A percentile compares a stretch with the other conserved stretches of the same genome.
These are phyloP conservation scores for Aspergillus ochraceoroseus DNA, from an alignment of 2,329 filamentous ascomycete species.

Conservation along the genomic window DNA sequence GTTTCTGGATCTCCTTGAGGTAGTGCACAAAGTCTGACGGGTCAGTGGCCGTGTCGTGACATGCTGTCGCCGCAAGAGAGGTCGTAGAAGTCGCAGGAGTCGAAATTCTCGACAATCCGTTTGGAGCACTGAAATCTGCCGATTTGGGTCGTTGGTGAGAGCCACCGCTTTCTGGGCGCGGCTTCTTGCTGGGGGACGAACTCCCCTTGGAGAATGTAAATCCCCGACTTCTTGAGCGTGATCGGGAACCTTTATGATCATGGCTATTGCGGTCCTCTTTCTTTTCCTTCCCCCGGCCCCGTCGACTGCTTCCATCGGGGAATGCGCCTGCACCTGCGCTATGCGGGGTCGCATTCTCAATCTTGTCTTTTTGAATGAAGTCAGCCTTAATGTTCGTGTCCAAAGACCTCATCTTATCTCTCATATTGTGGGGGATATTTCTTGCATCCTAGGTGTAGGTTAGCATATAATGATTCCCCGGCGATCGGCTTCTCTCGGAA, in stretches of 20 bases:
- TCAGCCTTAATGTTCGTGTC: conserved; percentile 90
- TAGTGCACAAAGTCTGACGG: conserved; percentile 84
- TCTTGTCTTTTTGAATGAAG: conserved; percentile 85
- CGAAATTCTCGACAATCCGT: conserved; percentile 53
- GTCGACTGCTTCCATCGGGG: conserved; percentile 29
- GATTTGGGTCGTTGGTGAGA: conserved; percentile 68
- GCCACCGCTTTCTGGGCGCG: conserved; percentile 60
- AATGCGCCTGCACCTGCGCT: conserved; percentile 37
- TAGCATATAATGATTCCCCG: no score
- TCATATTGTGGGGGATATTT: conserved; percentile 89
- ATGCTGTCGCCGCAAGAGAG: conserved; percentile 55
- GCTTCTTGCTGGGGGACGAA: conserved; percentile 67
- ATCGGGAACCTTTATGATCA: conserved; percentile 46
- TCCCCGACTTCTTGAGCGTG: conserved; percentile 62
- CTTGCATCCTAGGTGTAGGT: conserved; percentile 63
- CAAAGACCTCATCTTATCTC: conserved; percentile 89
- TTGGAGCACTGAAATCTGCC: conserved; percentile 59
- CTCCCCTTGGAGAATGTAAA: conserved; percentile 73
- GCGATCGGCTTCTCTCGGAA: no score
- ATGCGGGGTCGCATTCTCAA: conserved; percentile 54
- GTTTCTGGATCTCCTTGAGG: conserved; percentile 72
- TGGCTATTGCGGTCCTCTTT: conserved; percentile 37
- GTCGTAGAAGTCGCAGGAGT: conserved; percentile 54
- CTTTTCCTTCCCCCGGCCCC: conserved; percentile 43
- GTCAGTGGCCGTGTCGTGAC: conserved; percentile 67